These are phyloP conservation scores for Neurospora crassa DNA, from an alignment of 2,329 filamentous ascomycete species.

Conservation along the genomic window DNA sequence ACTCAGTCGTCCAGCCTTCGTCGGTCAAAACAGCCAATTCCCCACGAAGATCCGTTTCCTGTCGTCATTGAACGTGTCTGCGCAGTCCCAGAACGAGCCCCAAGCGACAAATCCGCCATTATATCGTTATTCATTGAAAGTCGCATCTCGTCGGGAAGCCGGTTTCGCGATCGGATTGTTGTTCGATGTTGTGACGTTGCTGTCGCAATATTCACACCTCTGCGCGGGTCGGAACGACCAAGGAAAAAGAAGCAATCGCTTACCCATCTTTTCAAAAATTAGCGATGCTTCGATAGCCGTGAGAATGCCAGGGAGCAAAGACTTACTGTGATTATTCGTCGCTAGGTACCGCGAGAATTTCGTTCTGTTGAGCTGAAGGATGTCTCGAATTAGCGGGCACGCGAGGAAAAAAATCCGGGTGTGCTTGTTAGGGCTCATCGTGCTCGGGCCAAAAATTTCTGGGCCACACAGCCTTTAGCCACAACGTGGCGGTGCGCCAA, in stretches of 20 bases:
- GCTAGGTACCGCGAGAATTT: constrained; percentile 17
- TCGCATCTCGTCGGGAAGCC: not conserved
- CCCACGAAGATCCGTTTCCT: not conserved
- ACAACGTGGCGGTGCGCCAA: not conserved
- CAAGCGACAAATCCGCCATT: not conserved
- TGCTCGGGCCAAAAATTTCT: constrained; percentile 13
- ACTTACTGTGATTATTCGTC: constrained; percentile 42
- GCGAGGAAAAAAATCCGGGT: constrained; percentile 19
- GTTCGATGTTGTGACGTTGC: not conserved
- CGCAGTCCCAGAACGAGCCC: not conserved
- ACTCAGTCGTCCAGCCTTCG: not conserved
- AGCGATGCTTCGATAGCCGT: constrained; percentile 4
- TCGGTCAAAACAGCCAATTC: not conserved
- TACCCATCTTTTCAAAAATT: constrained; percentile 46
- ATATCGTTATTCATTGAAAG: not conserved
- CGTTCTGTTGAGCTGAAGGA: constrained; percentile 34
- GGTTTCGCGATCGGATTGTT: constrained; percentile 1
- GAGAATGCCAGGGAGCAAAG: constrained; percentile 6
- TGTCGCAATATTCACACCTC: constrained; percentile 1
- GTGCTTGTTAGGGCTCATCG: constrained; percentile 20
- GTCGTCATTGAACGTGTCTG: not conserved
- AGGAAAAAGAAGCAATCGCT: constrained; percentile 27
- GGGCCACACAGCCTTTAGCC: not conserved
- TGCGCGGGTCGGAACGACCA: constrained; percentile 8
- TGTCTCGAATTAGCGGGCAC: constrained; percentile 19